Percentiles rank a stretch among this genome's conserved stretches.
phyloP scores from a whole-genome alignment of 2,329 filamentous ascomycete species.

The Botryotinia calthae region DNA sequence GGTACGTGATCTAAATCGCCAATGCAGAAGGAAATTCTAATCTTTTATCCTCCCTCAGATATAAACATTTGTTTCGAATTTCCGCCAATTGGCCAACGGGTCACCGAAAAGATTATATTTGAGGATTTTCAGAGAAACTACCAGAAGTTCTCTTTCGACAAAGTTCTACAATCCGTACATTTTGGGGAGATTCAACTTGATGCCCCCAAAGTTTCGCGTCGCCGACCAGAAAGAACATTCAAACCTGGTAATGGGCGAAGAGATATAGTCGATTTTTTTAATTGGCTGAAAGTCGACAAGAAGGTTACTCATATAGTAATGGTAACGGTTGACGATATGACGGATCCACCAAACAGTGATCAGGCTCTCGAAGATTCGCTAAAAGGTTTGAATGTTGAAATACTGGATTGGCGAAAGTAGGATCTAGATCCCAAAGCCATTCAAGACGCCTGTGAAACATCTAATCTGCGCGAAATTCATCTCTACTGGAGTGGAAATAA shows the following conservation, averaged over 20 bases:
- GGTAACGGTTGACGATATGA: constrained; percentile 37
- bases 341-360: constrained; percentile 32
- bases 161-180: background rate
- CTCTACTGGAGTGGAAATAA: constrained; percentile 39
- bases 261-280: background rate
- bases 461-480: constrained; percentile 27
- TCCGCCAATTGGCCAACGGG: background rate
- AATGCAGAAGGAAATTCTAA: no score
- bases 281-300: background rate
- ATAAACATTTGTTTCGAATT: background rate
- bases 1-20: background rate
- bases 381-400: constrained; percentile 32
- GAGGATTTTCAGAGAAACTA: background rate
- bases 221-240: background rate
- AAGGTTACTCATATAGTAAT: constrained; percentile 36
- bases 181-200: background rate
- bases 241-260: background rate
- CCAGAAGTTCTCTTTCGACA: background rate
- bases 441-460: constrained; percentile 14
- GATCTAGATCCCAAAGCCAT: no score
- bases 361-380: constrained; percentile 34
- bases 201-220: background rate
- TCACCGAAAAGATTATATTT: background rate
- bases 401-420: constrained; percentile 35
- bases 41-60: no score